These are phyloP conservation scores for Xylaria sp. DNA, from an alignment of 2,329 filamentous ascomycete species.

Conservation along the genomic window DNA sequence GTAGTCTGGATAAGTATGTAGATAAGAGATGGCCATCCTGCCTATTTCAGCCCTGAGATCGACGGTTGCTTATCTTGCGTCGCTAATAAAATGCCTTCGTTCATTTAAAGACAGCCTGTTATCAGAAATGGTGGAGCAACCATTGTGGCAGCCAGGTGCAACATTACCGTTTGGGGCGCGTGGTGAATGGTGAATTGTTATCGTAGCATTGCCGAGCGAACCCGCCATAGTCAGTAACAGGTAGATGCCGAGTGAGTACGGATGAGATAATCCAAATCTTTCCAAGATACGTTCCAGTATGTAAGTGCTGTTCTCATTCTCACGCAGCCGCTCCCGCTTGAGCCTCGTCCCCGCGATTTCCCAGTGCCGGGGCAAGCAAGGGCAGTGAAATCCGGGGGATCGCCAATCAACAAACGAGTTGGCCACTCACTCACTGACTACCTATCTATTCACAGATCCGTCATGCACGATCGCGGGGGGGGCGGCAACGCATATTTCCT, in stretches of 20 bases:
- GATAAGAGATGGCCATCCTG: background rate
- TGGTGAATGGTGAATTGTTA: background rate
- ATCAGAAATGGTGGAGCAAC: background rate
- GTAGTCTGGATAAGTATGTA: no score
- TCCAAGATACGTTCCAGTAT: no score
- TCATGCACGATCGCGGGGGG: background rate
- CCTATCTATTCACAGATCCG: background rate
- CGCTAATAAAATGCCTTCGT: background rate
- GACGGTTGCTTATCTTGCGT: conserved; percentile 4
- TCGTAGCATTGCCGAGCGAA: background rate
- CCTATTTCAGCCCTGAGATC: background rate
- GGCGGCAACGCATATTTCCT: background rate
- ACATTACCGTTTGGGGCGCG: background rate
- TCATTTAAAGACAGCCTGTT: background rate
- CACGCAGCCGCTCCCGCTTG: background rate
- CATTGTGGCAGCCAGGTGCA: background rate
- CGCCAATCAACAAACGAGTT: background rate
- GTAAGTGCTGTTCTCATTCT: no score
- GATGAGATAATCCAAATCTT: background rate
- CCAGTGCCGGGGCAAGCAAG: background rate
- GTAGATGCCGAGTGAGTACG: background rate
- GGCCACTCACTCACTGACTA: background rate
- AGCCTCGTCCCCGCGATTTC: background rate
- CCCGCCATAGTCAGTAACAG: background rate
- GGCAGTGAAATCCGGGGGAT: background rate